These are phyloP conservation scores for Yamadazyma friedrichii DNA, from an alignment of 1,139 yeast species.

Conservation along the genomic window DNA sequence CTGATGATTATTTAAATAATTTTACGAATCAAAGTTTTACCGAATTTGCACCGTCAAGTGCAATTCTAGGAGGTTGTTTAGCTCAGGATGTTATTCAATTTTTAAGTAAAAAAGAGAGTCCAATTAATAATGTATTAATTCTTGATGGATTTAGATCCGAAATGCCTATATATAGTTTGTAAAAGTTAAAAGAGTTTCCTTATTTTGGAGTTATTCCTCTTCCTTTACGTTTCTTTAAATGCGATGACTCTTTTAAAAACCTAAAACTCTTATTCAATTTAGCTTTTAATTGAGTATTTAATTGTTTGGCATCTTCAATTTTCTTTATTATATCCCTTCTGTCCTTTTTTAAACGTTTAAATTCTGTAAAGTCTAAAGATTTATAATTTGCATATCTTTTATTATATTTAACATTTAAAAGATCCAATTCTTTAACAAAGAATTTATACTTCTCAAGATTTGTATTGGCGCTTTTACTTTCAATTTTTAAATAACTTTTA, in stretches of 20 bases:
- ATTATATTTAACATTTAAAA: slow-evolving; percentile 17
- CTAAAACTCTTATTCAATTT: slow-evolving; percentile 36
- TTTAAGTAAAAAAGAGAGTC: slow-evolving; percentile 72
- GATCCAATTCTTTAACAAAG: slow-evolving; percentile 35
- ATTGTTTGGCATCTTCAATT: slow-evolving; percentile 23
- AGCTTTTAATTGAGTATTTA: slow-evolving; percentile 24
- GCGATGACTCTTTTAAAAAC: slow-evolving; percentile 41
- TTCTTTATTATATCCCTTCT: slow-evolving; percentile 23
- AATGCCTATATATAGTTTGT: slow-evolving; percentile 71
- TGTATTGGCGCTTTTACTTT: slow-evolving; percentile 57
- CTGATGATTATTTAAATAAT: slow-evolving; percentile 35
- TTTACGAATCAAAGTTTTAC: slow-evolving; percentile 55
- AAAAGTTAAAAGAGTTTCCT: not conserved
- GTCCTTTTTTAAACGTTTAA: slow-evolving; percentile 21
- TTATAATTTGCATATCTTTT: slow-evolving; percentile 28
- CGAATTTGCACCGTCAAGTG: slow-evolving; percentile 83
- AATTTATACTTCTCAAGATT: slow-evolving; percentile 53
- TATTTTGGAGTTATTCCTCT: slow-evolving; percentile 38
- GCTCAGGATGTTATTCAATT: slow-evolving; percentile 90
- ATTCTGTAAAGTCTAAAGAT: slow-evolving; percentile 26
- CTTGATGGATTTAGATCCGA: slow-evolving; percentile 70
- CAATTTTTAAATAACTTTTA: slow-evolving; percentile 62
- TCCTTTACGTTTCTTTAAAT: slow-evolving; percentile 44
- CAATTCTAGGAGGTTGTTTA: slow-evolving; percentile 84
- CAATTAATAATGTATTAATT: slow-evolving; percentile 76